phyloP scores from a whole-genome alignment of 768 basidiomycete species.

The Dacryopinax spathularia region DNA sequence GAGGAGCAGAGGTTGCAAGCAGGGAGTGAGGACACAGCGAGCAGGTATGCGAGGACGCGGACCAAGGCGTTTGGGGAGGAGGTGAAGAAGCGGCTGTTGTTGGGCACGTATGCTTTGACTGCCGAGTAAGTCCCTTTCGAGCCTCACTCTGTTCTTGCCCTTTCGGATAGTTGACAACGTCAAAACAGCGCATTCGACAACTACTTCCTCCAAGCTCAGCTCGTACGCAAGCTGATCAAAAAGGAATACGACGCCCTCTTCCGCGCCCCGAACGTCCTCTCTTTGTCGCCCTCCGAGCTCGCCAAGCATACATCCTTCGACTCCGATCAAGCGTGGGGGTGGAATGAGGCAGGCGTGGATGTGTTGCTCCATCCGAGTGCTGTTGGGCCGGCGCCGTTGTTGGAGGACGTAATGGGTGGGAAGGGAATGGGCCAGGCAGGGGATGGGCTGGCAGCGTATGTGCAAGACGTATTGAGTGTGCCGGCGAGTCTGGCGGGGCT shows the following conservation, averaged over 20 bases:
- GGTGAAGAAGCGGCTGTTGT: constrained; percentile 70
- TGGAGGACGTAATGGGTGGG: constrained; percentile 21
- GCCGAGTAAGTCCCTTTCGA: constrained; percentile 64
- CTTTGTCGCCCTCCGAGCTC: not conserved
- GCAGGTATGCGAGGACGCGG: constrained; percentile 52
- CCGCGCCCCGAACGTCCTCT: constrained; percentile 37
- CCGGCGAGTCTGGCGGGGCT: constrained; percentile 84
- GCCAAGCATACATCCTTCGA: not conserved
- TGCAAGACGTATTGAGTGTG: constrained; percentile 84
- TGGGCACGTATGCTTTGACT: constrained; percentile 82
- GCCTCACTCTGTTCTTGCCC: not conserved
- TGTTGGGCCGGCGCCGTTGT: constrained; percentile 64
- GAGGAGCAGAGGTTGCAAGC: constrained; percentile 31
- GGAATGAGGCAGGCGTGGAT: constrained; percentile 41
- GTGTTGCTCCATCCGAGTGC: constrained; percentile 76
- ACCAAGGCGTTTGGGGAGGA: constrained; percentile 65
- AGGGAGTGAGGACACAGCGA: constrained; percentile 39
- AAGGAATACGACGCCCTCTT: constrained; percentile 64
- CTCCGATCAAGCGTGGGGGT: not conserved
- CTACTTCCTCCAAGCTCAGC: constrained; percentile 86
- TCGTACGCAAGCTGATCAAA: constrained; percentile 55
- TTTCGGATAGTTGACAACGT: constrained; percentile 1
- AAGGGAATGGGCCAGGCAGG: constrained; percentile 5
- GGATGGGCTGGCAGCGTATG: constrained; percentile 44
- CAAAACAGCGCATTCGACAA: constrained; percentile 82